Conservation (phyloP, 345 rosid genomes). For the Syzygium grande region DNA sequence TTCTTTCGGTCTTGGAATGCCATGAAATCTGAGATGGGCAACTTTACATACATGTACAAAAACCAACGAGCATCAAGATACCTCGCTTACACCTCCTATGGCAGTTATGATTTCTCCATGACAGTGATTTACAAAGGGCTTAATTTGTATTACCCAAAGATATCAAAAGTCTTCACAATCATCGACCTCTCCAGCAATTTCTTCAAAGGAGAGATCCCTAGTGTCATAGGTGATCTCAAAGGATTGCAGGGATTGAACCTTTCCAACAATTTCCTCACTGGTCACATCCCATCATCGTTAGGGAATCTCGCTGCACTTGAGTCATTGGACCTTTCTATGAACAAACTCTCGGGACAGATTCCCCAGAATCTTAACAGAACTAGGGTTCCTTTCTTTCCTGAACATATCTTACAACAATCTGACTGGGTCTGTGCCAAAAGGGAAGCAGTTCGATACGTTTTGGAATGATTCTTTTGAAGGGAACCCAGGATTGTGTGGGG, state of each 20-base stretch:
- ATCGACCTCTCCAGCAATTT: neutral
- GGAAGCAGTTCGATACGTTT: too few relatives aligned
- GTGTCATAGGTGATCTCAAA: neutral
- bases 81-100: fast-evolving
- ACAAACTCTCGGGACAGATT: slow-evolving; percentile 6
- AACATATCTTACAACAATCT: slow-evolving; percentile 14
- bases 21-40: neutral
- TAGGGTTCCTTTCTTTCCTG: slow-evolving; percentile 2
- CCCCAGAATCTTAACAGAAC: neutral
- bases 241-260: neutral
- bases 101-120: neutral
- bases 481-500: too few relatives aligned
- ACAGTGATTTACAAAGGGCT: slow-evolving; percentile 3
- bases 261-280: neutral
- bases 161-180: neutral
- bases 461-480: too few relatives aligned
- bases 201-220: slow-evolving; percentile 6
- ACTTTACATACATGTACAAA: neutral
- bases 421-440: neutral
- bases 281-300: neutral
- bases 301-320: neutral
- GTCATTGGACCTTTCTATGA: neutral
- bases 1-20: slow-evolving; percentile 8
- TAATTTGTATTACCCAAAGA: neutral
- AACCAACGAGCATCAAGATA: fast-evolving